Evolutionary conservation across 148 eudicot species (phyloP).

Genomic region (Tetragonia tetragonoides): DNA sequence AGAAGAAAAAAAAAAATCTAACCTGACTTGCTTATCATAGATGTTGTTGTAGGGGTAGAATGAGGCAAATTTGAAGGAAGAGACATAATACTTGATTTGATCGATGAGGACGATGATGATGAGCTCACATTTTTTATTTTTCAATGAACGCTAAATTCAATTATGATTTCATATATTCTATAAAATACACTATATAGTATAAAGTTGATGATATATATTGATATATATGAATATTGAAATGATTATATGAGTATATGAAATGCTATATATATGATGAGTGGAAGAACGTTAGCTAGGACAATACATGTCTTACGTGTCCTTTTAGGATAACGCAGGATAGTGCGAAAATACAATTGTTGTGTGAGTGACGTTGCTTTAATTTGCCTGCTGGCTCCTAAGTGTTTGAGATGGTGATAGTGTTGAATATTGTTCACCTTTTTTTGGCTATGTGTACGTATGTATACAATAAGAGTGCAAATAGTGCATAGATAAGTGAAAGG

Average conservation of each 20-base stretch:
- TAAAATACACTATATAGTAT: too few relatives aligned
- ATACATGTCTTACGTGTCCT: too few relatives aligned
- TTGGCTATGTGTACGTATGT: background rate
- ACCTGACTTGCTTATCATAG: slow-evolving; percentile 21
- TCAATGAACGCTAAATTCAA: background rate
- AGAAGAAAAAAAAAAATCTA: background rate
- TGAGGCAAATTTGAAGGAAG: slow-evolving; percentile 26
- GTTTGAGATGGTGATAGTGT: background rate
- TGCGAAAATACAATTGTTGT: too few relatives aligned
- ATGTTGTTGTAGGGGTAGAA: background rate
- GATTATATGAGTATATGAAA: too few relatives aligned
- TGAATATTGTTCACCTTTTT: too few relatives aligned
- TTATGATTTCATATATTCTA: background rate
- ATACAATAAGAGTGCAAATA: background rate
- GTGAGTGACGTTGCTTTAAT: too few relatives aligned
- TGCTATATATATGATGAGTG: too few relatives aligned
- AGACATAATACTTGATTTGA: slow-evolving; percentile 9
- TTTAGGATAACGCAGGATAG: too few relatives aligned
- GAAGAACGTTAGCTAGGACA: too few relatives aligned
- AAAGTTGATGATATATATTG: too few relatives aligned
- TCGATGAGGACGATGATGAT: background rate
- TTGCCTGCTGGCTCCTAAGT: too few relatives aligned
- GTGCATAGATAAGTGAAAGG: background rate
- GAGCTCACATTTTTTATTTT: background rate
- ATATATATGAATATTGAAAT: too few relatives aligned